phyloP scores from a whole-genome alignment of 2,329 filamentous ascomycete species.

The Mycosphaerella sp. region DNA sequence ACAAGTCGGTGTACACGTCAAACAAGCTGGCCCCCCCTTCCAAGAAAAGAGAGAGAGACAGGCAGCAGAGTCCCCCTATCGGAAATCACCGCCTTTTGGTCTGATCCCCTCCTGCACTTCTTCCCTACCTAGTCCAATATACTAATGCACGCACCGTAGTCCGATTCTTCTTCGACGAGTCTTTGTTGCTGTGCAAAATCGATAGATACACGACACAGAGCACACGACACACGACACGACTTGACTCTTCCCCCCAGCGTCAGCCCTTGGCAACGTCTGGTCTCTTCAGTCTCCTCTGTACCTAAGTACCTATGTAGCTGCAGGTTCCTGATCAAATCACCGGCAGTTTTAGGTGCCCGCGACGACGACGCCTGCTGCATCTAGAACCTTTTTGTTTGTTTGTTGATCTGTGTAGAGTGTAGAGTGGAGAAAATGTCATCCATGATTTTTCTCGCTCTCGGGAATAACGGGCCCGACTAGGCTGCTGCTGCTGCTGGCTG shows the following conservation, averaged over 20 bases:
- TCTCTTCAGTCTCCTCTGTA: neutral
- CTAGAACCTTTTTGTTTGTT: slow-evolving; percentile 5
- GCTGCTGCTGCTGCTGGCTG: too few species aligned
- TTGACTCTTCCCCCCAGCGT: too few species aligned
- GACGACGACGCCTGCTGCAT: neutral
- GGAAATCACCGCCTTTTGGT: slow-evolving; percentile 6
- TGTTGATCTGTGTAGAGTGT: neutral
- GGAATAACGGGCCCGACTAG: too few species aligned
- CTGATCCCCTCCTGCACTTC: neutral
- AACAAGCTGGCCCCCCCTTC: too few species aligned
- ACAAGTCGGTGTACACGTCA: neutral
- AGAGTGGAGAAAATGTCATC: too few species aligned
- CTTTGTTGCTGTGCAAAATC: too few species aligned
- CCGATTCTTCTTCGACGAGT: too few species aligned
- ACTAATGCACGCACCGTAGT: neutral
- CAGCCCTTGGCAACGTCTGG: neutral
- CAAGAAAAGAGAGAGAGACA: neutral
- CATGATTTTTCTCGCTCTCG: too few species aligned
- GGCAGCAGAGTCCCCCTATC: neutral
- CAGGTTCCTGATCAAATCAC: slow-evolving; percentile 9
- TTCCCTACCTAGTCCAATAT: slow-evolving; percentile 1
- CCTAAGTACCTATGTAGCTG: neutral
- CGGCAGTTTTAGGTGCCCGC: slow-evolving; percentile 5
- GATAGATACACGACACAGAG: too few species aligned
- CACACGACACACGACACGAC: too few species aligned